phyloP scores from a whole-genome alignment of 345 rosid species.

The Capsella bursapastoris region DNA sequence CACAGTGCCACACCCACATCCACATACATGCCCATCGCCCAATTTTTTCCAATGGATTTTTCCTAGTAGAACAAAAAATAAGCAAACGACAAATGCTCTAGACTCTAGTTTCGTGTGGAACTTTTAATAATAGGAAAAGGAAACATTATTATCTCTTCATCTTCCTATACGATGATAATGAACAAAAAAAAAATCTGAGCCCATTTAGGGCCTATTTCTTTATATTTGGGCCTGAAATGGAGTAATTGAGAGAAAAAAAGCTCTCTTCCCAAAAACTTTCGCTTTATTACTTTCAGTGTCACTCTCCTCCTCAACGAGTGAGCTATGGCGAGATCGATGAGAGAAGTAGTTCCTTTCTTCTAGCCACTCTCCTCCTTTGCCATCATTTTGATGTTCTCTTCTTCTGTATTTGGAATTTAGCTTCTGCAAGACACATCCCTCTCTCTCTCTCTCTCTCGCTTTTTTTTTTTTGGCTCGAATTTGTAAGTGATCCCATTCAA shows the following conservation, averaged over 20 bases:
- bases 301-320: neutral
- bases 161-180: neutral
- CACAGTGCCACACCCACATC: no score
- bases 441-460: neutral
- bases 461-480: neutral
- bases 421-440: neutral
- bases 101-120: no score
- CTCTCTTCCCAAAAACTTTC: slow-evolving; percentile 13
- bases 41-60: neutral
- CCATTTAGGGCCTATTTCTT: neutral
- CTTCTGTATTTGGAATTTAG: neutral
- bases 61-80: neutral
- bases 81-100: no score
- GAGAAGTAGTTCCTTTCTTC: neutral
- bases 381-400: neutral
- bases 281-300: slow-evolving; percentile 6
- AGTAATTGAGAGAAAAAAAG: neutral
- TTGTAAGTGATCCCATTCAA: slow-evolving; percentile 21
- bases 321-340: slow-evolving; percentile 33
- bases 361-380: neutral
- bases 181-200: neutral
- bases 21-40: neutral
- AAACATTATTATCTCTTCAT: neutral
- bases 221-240: neutral
- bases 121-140: neutral